Base-by-base conservation (phyloP, 768 basidiomycete species). In the Coprinellus micaceus region DNA sequence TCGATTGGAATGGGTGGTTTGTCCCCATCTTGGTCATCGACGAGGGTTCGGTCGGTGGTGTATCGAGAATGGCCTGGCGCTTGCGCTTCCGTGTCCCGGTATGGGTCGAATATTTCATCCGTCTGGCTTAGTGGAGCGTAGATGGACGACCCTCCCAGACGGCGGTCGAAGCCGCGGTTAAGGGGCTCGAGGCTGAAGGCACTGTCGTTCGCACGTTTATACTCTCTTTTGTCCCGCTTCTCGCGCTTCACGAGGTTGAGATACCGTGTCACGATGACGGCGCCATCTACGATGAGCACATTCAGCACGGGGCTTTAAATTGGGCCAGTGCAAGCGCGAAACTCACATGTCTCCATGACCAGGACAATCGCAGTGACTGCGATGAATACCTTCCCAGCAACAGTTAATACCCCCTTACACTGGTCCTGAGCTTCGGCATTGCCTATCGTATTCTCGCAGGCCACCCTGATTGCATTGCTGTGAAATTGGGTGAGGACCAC, bases 261-360 rank as follows among this genome's bases (percentile, higher is more conserved):
- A 62, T 84, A 84, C 7, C 82, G 78, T 13, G 80, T 77, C 3
- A 77, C 76, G 47, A 83, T 74, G 49, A 85, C 60, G 3, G 72
- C 74, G n/a, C 79, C 81, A 59, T 83, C 84, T 85, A 36, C 15
- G 22, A 43, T 22, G n/a, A 26, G n/a, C 12, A 37, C n/a, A n/a
- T n/a, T n/a, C n/a, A n/a, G n/a, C n/a, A n/a, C n/a, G n/a, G n/a
- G n/a, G n/a, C n/a, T n/a, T n/a, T n/a, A n/a, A n/a, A n/a, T n/a
- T 45, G 19, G 5, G 21, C 56, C 25, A 57, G 53, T 13, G 21
- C 30, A 36, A 43, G 62, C 13, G 58, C 22, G n/a, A 21, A 17
- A 57, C 85, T 62, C 63, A 86, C 86, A 87, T 19, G 84, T 56
- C 63, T 86, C 84, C 40, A 81, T 63, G 24, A 81, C 46, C 37